Evolutionary conservation across 129 eudicot species (phyloP).

Genomic region (Glebionis coronaria): DNA sequence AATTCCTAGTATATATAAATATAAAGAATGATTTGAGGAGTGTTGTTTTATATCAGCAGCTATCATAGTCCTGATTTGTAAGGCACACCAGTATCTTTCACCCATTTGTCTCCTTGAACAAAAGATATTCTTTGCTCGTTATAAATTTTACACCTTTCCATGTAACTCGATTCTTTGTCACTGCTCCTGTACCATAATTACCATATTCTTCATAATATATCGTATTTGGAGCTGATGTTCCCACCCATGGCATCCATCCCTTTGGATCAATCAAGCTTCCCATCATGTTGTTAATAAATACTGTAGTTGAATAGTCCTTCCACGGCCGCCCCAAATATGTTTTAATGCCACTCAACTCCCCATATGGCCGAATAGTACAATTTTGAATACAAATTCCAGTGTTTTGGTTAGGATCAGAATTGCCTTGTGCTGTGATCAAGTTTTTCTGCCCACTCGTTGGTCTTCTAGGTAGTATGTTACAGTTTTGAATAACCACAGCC

Average conservation of each 20-base stretch:
- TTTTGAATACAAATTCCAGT: slow-evolving; percentile 51
- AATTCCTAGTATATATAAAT: no score
- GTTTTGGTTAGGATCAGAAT: slow-evolving; percentile 44
- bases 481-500: slow-evolving; percentile 47
- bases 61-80: slow-evolving; percentile 42
- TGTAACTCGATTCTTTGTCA: slow-evolving; percentile 28
- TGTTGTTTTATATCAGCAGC: no score
- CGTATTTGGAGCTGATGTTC: slow-evolving; percentile 34
- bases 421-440: slow-evolving; percentile 67
- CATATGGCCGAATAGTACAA: no score
- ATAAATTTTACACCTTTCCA: slow-evolving; percentile 44
- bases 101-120: slow-evolving; percentile 42
- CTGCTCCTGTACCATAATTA: slow-evolving; percentile 47
- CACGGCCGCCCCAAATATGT: no score
- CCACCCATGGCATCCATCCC: no score
- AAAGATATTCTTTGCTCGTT: slow-evolving; percentile 23
- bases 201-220: slow-evolving; percentile 45
- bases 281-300: no score
- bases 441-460: slow-evolving; percentile 55
- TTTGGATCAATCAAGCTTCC: no score
- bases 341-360: no score
- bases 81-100: slow-evolving; percentile 31
- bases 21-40: no score
- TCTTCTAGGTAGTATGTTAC: slow-evolving; percentile 38
- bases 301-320: no score